Evolutionary conservation across 805 yeast genomes (phyloP).

Genomic region (Nakazawaea ernobii): DNA sequence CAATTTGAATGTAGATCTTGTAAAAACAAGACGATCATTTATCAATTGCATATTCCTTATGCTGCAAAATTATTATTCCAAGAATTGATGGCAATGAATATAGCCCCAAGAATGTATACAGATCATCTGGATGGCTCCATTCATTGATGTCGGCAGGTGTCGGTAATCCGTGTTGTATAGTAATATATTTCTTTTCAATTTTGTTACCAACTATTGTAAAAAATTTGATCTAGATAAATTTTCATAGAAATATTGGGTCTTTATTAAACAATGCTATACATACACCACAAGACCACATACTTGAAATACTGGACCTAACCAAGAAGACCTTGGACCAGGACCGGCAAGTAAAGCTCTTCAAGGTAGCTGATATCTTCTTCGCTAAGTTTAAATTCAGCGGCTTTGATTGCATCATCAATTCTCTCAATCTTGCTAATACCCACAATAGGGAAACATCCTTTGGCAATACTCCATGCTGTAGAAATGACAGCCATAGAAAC

Average conservation of each 20-base stretch:
- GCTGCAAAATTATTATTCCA: slow-evolving; percentile 98
- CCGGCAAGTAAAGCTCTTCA: slow-evolving; percentile 31
- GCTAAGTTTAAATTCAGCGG: slow-evolving; percentile 33
- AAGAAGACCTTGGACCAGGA: neutral
- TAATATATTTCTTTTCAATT: neutral
- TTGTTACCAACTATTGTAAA: neutral
- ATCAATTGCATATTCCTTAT: slow-evolving; percentile 96
- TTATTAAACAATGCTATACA: no score
- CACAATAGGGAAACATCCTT: slow-evolving; percentile 50
- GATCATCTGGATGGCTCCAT: slow-evolving; percentile 60
- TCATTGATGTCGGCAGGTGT: neutral
- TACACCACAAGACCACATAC: no score
- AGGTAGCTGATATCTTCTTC: slow-evolving; percentile 30
- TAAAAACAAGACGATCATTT: slow-evolving; percentile 96
- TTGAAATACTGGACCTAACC: no score
- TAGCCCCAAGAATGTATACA: slow-evolving; percentile 95
- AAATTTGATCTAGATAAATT: no score
- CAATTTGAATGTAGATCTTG: slow-evolving; percentile 98
- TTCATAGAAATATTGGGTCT: neutral
- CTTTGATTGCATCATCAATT: slow-evolving; percentile 45
- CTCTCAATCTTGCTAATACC: slow-evolving; percentile 45
- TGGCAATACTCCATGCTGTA: slow-evolving; percentile 46
- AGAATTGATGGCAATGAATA: slow-evolving; percentile 99
- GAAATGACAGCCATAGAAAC: slow-evolving; percentile 51
- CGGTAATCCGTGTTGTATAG: neutral